A percentile compares a stretch with the other conserved stretches of the same genome.
Conservation (phyloP, 2,329 filamentous ascomycete genomes). For the Magnaporthiopsis poae region DNA sequence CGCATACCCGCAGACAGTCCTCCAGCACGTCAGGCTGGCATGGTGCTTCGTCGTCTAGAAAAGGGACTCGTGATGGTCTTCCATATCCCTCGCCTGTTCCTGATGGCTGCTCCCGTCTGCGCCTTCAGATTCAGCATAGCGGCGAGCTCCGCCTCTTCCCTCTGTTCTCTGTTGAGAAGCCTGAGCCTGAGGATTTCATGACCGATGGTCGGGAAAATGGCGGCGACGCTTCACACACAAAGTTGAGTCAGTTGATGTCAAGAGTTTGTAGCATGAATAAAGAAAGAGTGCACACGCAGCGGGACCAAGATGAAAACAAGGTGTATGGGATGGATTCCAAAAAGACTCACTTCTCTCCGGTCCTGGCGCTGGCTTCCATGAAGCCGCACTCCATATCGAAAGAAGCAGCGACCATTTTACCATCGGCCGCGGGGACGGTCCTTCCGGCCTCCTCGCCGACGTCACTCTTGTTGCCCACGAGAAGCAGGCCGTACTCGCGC, state of each 20-base stretch:
- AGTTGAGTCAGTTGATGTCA: not conserved
- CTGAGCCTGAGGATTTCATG: constrained; percentile 24
- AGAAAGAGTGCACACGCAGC: not conserved
- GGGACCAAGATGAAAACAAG: not conserved
- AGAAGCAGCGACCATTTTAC: constrained; percentile 18
- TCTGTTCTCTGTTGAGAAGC: constrained; percentile 17
- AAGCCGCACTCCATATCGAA: constrained; percentile 18
- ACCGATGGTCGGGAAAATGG: constrained; percentile 24
- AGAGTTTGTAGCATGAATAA: not conserved
- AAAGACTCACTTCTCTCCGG: constrained; percentile 19
- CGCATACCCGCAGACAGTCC: no score
- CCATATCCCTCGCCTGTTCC: constrained; percentile 5
- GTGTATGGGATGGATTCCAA: not conserved
- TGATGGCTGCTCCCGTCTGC: constrained; percentile 1
- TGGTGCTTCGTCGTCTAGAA: not conserved
- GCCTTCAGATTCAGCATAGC: constrained; percentile 7
- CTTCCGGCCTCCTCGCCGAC: constrained; percentile 18
- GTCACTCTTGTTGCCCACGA: constrained; percentile 29
- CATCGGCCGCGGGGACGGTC: constrained; percentile 23
- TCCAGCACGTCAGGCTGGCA: not conserved
- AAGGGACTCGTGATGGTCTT: constrained; percentile 1
- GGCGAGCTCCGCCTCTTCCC: constrained; percentile 15
- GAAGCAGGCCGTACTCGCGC: constrained; percentile 23
- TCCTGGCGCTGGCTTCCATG: constrained; percentile 24
- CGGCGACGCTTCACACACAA: constrained; percentile 16